Evolutionary conservation across 352 stramenopile species (phyloP), one percentile per base, ranked within the genome.

Genomic region (Phytophthora pisi): DNA sequence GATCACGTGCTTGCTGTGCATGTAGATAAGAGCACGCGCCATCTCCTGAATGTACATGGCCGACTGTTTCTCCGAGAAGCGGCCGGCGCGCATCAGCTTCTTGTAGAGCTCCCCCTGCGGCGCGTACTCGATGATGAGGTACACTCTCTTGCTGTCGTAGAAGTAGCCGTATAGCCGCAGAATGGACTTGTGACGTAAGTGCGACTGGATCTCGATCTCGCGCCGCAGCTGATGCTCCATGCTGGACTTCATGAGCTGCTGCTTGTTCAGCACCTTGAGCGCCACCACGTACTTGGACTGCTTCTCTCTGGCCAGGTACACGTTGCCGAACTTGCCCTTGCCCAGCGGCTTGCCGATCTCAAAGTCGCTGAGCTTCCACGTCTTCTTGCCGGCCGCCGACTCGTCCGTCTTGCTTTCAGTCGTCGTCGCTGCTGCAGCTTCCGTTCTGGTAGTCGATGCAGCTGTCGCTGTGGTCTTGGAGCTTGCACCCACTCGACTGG

Each of bases 161-260:
- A 99, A 99, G 79, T 99, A 99, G 7, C 97, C 97, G 56, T 98
- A 99, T 65, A 99, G 90, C 23, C 97, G 82, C 40, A 99, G 74
- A 51, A 99, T 99, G 65, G 99, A 98, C 57, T 92, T 91, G 77
- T 99, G 96, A 15, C 96, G 84, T 36, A 99, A 70, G 64, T 99
- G 94, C 18, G 94, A 98, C 82, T 99, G 98, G 70, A 99, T 99
- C 84, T 99, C 98, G 66, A 99, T 99, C 84, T 99, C 98, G 9
- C 98, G 90, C 5, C 98, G 91, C 24, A 99, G 72, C 75, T 99
- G 98, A 73, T 99, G 93, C 75, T 99, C 97, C 38, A 99, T 97
- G 40, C 93, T 96, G 46, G 88, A 96, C 81, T 99, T 99, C 42
- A 98, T 84, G 6, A 99, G 88, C 79, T 99, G 97, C 58, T 82